Evolutionary conservation across 805 yeast genomes (phyloP).

Genomic region (Suhomyces sp.): DNA sequence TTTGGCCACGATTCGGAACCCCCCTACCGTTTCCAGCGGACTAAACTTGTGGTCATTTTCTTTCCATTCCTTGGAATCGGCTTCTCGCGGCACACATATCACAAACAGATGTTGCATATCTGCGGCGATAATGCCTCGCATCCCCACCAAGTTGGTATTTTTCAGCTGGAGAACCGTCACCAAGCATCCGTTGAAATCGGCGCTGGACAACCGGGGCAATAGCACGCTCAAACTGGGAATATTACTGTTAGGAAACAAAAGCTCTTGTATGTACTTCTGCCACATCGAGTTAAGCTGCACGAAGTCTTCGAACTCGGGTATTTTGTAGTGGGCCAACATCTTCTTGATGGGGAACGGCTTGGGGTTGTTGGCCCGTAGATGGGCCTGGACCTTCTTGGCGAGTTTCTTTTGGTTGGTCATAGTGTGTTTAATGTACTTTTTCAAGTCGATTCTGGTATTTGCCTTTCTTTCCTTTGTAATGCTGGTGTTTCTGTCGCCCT

Average conservation of each 20-base stretch:
- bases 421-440: conserved; percentile 36
- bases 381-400: conserved; percentile 34
- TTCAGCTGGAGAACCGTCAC: conserved; percentile 56
- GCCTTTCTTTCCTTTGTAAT: conserved; percentile 16
- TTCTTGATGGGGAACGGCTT: conserved; percentile 23
- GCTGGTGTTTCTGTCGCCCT: conserved; percentile 15
- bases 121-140: conserved; percentile 76
- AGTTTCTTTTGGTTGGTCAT: conserved; percentile 38
- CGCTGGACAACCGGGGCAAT: conserved; percentile 61
- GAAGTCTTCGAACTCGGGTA: conserved; percentile 49
- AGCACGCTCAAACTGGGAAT: conserved; percentile 29
- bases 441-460: conserved; percentile 41
- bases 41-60: conserved; percentile 15
- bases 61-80: conserved; percentile 34
- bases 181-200: conserved; percentile 79
- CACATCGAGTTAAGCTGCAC: conserved; percentile 61
- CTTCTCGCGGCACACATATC: conserved; percentile 48
- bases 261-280: conserved; percentile 63
- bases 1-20: conserved; percentile 65
- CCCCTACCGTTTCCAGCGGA: conserved; percentile 48
- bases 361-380: conserved; percentile 19
- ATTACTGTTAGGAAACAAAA: conserved; percentile 40
- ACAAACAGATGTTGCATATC: conserved; percentile 75
- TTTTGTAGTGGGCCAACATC: conserved; percentile 23
- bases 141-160: conserved; percentile 57